Evolutionary conservation across 805 yeast species (phyloP).

Genomic region (Ogataea sp.): DNA sequence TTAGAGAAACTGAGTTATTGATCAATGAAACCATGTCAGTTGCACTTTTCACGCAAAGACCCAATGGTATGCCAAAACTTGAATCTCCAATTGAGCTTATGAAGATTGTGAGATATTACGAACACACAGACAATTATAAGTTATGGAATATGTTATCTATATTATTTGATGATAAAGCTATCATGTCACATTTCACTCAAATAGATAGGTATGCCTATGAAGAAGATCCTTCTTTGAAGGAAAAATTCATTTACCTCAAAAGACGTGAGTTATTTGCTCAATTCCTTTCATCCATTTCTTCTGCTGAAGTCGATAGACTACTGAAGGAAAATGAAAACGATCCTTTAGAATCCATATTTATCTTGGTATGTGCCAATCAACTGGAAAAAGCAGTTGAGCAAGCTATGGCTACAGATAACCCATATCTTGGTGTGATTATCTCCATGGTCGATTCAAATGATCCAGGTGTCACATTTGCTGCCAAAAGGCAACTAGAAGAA

Average conservation of each 20-base stretch:
- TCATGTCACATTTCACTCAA: conserved; percentile 7
- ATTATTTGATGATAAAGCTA: conserved; percentile 42
- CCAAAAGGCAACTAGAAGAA: conserved; percentile 51
- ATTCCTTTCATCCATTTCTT: conserved; percentile 49
- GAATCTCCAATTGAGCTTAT: background rate
- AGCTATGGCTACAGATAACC: conserved; percentile 55
- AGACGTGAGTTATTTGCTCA: conserved; percentile 39
- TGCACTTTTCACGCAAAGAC: background rate
- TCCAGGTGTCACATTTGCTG: conserved; percentile 43
- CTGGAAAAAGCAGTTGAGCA: conserved; percentile 50
- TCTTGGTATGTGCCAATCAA: conserved; percentile 44
- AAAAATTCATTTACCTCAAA: conserved; percentile 13
- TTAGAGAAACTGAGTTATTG: background rate
- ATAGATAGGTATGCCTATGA: conserved; percentile 4
- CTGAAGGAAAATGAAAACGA: conserved; percentile 21
- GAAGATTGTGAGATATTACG: background rate
- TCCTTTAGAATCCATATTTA: conserved; percentile 42
- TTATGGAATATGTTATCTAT: conserved; percentile 54
- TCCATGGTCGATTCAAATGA: conserved; percentile 70
- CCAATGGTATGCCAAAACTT: background rate
- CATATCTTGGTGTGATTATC: conserved; percentile 63
- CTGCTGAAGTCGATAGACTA: conserved; percentile 26
- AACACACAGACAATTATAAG: conserved; percentile 10
- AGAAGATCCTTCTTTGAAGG: conserved; percentile 4
- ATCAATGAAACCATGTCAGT: background rate